Evolutionary conservation across 139 green algal genomes (phyloP).

Genomic region (Eudorina sp.): DNA sequence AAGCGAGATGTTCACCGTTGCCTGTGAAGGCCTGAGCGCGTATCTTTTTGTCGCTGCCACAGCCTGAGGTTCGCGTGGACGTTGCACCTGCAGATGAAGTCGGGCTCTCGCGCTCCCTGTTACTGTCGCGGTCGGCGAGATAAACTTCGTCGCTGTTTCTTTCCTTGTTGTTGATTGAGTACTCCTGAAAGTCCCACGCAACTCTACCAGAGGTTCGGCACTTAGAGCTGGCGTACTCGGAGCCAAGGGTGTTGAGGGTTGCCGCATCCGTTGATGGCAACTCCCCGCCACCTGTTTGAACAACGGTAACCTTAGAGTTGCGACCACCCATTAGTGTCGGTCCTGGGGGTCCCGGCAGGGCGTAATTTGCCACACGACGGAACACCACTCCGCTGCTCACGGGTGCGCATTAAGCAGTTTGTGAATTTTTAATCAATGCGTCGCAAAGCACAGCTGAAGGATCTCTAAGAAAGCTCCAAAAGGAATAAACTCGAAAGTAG

Average conservation of each 20-base stretch:
- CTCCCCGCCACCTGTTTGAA: not conserved
- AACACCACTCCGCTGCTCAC: not conserved
- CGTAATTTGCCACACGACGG: not conserved
- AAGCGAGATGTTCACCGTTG: no score
- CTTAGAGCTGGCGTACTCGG: constrained; percentile 12
- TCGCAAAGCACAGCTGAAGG: no score
- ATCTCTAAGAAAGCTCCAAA: no score
- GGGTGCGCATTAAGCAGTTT: not conserved
- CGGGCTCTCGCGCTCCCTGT: not conserved
- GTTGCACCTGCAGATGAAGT: not conserved
- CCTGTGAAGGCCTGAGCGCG: no score
- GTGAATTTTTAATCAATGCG: not conserved
- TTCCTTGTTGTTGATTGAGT: not conserved
- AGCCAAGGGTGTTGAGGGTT: not conserved
- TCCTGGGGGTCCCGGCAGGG: not conserved
- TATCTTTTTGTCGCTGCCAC: no score
- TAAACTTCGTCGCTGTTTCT: not conserved
- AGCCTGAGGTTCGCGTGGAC: no score
- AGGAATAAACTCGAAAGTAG: no score
- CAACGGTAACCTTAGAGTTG: constrained; percentile 13
- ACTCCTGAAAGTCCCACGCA: constrained; percentile 5
- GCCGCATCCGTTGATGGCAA: not conserved
- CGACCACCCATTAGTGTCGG: not conserved
- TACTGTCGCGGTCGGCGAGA: not conserved
- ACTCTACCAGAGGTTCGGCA: not conserved